Base-by-base conservation (phyloP, 139 green algal species). In the Tetradesmus obliquus region DNA sequence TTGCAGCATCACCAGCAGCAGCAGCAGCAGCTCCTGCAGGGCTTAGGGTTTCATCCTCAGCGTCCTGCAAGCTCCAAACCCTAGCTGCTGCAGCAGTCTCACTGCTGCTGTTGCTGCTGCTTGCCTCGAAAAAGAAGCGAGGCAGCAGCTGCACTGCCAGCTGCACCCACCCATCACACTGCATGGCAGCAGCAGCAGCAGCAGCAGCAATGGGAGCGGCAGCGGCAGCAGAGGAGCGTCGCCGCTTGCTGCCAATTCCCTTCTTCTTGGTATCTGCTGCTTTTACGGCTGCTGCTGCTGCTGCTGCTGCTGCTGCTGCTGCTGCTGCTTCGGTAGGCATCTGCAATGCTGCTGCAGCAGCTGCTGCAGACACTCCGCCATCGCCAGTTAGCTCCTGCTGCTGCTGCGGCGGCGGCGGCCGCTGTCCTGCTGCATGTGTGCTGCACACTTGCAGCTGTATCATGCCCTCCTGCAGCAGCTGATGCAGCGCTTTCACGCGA, bases 321-420 rank as follows among this genome's bases (percentile, higher is more conserved):
- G 20, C 2, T 2, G 19, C 22, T 32, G 32, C 5, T 22, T 9
- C 19, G 32, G 45, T 22, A 57, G 53, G 45, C 53, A 9, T 58
- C 81, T 57, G 55, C 83, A 55, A 19, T 55, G 55, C 58, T 62
- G 58, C 58, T 79, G 58, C 55, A 58, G n/a, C 76, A 32, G 76
- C 76, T 20, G n/a, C 76, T 22, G n/a, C 76, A 82, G 76, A 9
- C 32, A 45, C 17, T 76, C 66, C 66, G 66, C 66, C 5, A 76
- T 19, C 15, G 17, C 8, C 32, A 45, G 32, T 45, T 45, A 45
- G 32, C 32, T 45, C n/a, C 6, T 62, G 24, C 17, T 20, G 66
- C 24, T 57, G 24, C 79, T 87, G 55, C 84, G 82, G 84, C 62
- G 82, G 84, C 58, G 79, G 84, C 62, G 62, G 60, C 17, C 62